Base-by-base conservation (phyloP, 2,329 filamentous ascomycete genomes). In the Botryotinia narcissicola region DNA sequence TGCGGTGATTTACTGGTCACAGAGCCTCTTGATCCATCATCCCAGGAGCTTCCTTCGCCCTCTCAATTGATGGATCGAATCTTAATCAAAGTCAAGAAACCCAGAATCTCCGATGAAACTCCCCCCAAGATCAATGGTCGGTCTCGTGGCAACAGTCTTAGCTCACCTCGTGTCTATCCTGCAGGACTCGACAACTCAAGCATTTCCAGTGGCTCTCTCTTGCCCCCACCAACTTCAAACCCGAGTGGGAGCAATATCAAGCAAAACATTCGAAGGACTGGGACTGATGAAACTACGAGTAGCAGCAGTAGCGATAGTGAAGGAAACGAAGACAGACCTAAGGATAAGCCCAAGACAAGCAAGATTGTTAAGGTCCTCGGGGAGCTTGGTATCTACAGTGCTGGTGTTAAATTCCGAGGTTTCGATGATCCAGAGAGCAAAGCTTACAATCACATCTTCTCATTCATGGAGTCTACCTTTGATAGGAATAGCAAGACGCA, bases 401-500 rank as follows among this genome's bases (percentile, higher is more conserved):
- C 87, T 12, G 89, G 89, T 0, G 84, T 97, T 82, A 97, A 97
- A 81, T 97, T 96, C 82, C 88, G 89, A 48, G 92, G 93, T 60
- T 97, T 97, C 80, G 89, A 91, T 73, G 88, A 89, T 20, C 85
- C 90, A 0, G 93, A 95, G 75, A 95, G 94, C 78, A 94, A 93
- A 83, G 89, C 90, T 60, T 96, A 90, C 85, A 98, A 98, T 82
- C 96, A 99, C 83, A 93, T 98, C 78, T 95, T 96, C 82, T 98
- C 96, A 0, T 94, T 98, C 83, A 93, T 94, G 81, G 96, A 99
- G 84, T 90, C 91, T 73, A 94, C 91, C 9, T 98, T 98, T 79
- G 90, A 93, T 78, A 92, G 90, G 80, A 89, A 96, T 79, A 94
- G 91, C 79, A 91, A 91, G 76, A 90, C 92, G 63, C 87, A 90